A percentile compares a stretch with the other conserved stretches of the same genome.
Evolutionary conservation across 108 stramenopile species (phyloP).

Genomic region (Fistulifera solaris): DNA sequence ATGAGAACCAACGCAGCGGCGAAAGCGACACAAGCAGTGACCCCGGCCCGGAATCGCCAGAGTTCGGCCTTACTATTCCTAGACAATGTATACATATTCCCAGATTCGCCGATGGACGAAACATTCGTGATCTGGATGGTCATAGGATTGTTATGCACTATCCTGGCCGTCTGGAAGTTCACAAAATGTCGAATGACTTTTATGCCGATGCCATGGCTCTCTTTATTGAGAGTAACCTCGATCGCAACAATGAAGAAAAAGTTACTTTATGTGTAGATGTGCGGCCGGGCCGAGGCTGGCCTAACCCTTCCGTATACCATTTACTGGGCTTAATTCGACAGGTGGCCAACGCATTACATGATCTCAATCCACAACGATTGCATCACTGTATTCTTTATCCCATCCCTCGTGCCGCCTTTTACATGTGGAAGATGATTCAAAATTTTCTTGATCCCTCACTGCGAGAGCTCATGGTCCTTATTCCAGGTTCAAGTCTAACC

Average conservation of each 20-base stretch:
- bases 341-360: conserved; percentile 27
- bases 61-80: neutral
- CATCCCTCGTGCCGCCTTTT: conserved; percentile 27
- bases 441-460: conserved; percentile 3
- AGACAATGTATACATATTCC: neutral
- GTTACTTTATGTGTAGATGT: conserved; percentile 55
- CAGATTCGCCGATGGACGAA: neutral
- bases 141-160: conserved; percentile 35
- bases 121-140: conserved; percentile 18
- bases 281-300: conserved; percentile 66
- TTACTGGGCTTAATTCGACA: conserved; percentile 47
- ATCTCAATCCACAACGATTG: conserved; percentile 60
- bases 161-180: conserved; percentile 40
- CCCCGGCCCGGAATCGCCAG: neutral
- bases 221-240: conserved; percentile 25
- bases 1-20: neutral
- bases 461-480: conserved; percentile 1
- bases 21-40: neutral
- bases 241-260: conserved; percentile 28
- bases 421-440: conserved; percentile 4
- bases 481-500: neutral
- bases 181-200: conserved; percentile 22
- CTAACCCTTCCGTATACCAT: conserved; percentile 42
- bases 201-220: conserved; percentile 55
- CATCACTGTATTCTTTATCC: conserved; percentile 52